Base-by-base conservation (phyloP, 495 filamentous ascomycete genomes). In the Penicillium taxi region DNA sequence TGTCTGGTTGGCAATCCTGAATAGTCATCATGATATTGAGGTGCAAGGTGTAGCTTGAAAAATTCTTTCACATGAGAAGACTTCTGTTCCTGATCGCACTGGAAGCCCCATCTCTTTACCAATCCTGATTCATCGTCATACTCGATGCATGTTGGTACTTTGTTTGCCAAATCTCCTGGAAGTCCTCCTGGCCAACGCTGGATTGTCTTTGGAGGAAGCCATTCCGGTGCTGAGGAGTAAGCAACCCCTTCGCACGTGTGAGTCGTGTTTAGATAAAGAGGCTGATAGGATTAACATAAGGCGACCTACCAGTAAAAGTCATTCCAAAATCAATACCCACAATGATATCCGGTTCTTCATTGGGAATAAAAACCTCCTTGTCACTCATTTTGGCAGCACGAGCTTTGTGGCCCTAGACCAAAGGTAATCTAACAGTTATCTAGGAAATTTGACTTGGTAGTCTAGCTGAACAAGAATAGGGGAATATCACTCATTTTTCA, bases 251-350 rank as follows among this genome's bases (percentile, higher is more conserved):
- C n/a, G n/a, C n/a, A n/a, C n/a, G n/a, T n/a, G n/a, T n/a, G n/a
- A n/a, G n/a, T n/a, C n/a, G n/a, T n/a, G n/a, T n/a, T 37, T 41
- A 26, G 20, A 12, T 2, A 32, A 18, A 18, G 26, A 22, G n/a
- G 21, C 38, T n/a, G 35, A 4, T 31, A 19, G 11, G 7, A 22
- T 17, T 20, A 3, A 24, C 15, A 15, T 21, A 1, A 20, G 9
- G 18, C 2, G 16, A 31, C 57, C 37, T 61, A 72, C 73, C 73
- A 36, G 74, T 76, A 37, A 65, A 78, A 16, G 77, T 80, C 58
- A 77, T 79, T 2, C 77, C 77, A 38, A 80, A 61, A 44, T 81
- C 77, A 32, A 81, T 56, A 11, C 73, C 73, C 17, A 80, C 65
- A 9, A 77, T 50, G 42, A 80, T 70, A 45, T 78, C 74, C 13